Conservation (phyloP, 1,139 yeast species). For the Sugiyamaella grinbergsii region DNA sequence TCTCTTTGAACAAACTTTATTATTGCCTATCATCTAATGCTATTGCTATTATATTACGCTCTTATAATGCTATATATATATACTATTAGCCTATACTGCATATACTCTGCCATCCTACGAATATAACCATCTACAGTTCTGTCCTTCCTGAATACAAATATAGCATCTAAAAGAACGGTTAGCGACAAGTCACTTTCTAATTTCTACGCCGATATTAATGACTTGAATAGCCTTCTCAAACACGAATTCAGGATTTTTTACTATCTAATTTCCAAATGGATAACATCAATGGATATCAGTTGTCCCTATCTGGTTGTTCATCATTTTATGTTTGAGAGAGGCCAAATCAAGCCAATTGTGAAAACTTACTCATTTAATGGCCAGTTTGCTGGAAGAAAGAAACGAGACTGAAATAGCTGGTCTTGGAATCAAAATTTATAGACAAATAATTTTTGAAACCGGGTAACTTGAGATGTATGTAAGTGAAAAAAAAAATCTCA, state of each 20-base stretch:
- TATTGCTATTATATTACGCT: too few species aligned
- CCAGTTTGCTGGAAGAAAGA: neutral
- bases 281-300: slow-evolving; percentile 20
- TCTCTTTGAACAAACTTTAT: too few species aligned
- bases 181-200: too few species aligned
- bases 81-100: too few species aligned
- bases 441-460: neutral
- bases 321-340: slow-evolving; percentile 11
- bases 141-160: too few species aligned
- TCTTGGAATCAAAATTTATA: neutral
- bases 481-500: too few species aligned
- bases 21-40: too few species aligned
- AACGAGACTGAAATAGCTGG: neutral
- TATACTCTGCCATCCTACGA: too few species aligned
- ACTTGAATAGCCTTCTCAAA: neutral
- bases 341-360: neutral
- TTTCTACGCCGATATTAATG: too few species aligned
- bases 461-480: neutral
- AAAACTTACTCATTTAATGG: neutral
- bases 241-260: slow-evolving; percentile 11
- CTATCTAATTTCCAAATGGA: slow-evolving; percentile 20
- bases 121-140: too few species aligned
- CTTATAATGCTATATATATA: too few species aligned
- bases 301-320: slow-evolving; percentile 21
- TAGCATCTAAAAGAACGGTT: too few species aligned